These are phyloP conservation scores for Acacia crassicarpa DNA, from an alignment of 306 rosid species.

Conservation along the genomic window DNA sequence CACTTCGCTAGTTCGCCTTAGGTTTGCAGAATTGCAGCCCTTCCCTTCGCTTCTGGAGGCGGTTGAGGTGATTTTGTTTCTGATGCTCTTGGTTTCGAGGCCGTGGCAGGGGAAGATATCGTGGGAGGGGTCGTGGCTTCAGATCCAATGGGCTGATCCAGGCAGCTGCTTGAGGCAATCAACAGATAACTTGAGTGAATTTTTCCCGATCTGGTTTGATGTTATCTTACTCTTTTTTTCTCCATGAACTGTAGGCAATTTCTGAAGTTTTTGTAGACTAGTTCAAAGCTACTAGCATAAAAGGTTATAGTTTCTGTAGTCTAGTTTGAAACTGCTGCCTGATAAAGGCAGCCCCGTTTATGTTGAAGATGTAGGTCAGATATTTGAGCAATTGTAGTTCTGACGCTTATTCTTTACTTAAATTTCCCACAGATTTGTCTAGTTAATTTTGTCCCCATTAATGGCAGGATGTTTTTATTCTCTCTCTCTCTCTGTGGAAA, in stretches of 20 bases:
- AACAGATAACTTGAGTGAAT: conserved; percentile 30
- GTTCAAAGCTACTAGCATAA: conserved; percentile 34
- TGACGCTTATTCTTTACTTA: conserved; percentile 79
- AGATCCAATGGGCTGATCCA: conserved; percentile 71
- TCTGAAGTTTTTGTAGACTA: conserved; percentile 44
- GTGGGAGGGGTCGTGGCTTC: conserved; percentile 90
- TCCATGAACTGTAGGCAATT: conserved; percentile 40
- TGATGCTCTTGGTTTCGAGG: conserved; percentile 43
- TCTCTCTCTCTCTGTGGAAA: neutral
- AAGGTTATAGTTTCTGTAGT: neutral
- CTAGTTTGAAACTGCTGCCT: conserved; percentile 45
- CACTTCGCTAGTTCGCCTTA: too few relatives aligned
- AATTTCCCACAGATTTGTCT: conserved; percentile 37
- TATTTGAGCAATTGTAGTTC: conserved; percentile 51
- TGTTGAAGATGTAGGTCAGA: conserved; percentile 68
- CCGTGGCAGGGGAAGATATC: conserved; percentile 72
- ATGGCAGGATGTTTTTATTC: neutral
- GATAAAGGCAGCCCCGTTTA: conserved; percentile 40
- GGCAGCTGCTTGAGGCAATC: conserved; percentile 59
- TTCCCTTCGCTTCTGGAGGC: neutral
- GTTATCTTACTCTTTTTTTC: conserved; percentile 23
- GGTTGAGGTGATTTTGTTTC: neutral
- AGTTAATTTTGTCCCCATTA: neutral
- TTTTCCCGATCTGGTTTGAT: conserved; percentile 34
- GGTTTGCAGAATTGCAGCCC: too few relatives aligned